phyloP scores from a whole-genome alignment of 129 eudicot species.

The Cynara cardunculus region DNA sequence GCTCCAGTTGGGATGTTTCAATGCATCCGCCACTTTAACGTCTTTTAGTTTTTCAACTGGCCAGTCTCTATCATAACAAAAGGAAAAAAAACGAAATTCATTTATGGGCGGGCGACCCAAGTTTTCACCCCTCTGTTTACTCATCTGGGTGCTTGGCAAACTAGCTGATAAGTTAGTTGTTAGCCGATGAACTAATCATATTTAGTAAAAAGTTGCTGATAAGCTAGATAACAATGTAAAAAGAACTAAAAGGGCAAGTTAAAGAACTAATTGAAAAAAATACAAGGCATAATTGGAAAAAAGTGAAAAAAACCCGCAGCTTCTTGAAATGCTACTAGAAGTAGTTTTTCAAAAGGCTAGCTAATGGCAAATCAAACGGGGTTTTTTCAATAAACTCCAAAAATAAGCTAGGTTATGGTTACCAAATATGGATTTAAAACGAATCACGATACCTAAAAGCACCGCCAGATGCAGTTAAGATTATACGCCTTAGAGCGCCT shows the following conservation, averaged over 20 bases:
- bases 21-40: constrained; percentile 89
- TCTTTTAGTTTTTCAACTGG: constrained; percentile 89
- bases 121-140: neutral
- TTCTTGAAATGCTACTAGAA: neutral
- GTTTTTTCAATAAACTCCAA: neutral
- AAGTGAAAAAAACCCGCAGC: neutral
- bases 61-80: constrained; percentile 57
- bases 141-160: neutral
- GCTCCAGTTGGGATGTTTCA: constrained; percentile 91
- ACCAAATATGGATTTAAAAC: neutral
- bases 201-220: neutral
- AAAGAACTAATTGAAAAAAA: neutral
- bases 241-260: neutral
- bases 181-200: neutral
- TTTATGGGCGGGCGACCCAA: neutral
- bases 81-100: neutral
- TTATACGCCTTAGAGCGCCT: constrained; percentile 88
- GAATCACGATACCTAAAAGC: constrained; percentile 69
- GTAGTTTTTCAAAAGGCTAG: neutral
- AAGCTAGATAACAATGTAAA: neutral
- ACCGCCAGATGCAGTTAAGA: constrained; percentile 97
- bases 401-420: neutral
- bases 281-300: neutral
- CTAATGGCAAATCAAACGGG: neutral
- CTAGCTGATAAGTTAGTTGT: neutral